These are phyloP conservation scores for Ceratocystis lukuohia DNA, from an alignment of 2,329 filamentous ascomycete genomes.

Conservation along the genomic window DNA sequence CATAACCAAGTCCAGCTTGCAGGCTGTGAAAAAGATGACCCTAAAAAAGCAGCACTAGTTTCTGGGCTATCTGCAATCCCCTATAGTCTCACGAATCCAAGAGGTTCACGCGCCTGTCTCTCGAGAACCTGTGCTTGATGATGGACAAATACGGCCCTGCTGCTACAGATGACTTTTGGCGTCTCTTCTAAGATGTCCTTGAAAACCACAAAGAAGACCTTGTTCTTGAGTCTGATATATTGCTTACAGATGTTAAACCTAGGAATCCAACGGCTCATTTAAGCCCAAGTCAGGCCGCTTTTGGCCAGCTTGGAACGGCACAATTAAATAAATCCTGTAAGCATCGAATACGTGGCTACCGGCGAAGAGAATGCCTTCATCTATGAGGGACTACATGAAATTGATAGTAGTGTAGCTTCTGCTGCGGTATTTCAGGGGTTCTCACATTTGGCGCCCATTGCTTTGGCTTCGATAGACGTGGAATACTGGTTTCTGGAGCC, in stretches of 20 bases:
- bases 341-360: slow-evolving; percentile 30
- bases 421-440: slow-evolving; percentile 50
- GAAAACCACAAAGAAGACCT: slow-evolving; percentile 59
- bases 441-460: slow-evolving; percentile 70
- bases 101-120: slow-evolving; percentile 70
- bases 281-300: slow-evolving; percentile 79
- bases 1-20: slow-evolving; percentile 60
- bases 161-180: slow-evolving; percentile 42
- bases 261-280: slow-evolving; percentile 39
- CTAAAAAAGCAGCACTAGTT: slow-evolving; percentile 22
- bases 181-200: slow-evolving; percentile 55
- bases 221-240: slow-evolving; percentile 65
- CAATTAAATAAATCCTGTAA: slow-evolving; percentile 36
- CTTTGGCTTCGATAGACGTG: slow-evolving; percentile 61
- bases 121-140: slow-evolving; percentile 58
- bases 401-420: slow-evolving; percentile 32
- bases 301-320: slow-evolving; percentile 56
- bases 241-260: slow-evolving; percentile 50
- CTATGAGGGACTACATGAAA: slow-evolving; percentile 35
- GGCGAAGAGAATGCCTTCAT: slow-evolving; percentile 31
- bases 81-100: slow-evolving; percentile 53
- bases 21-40: slow-evolving; percentile 41
- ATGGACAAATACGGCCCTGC: slow-evolving; percentile 39
- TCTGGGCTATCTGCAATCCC: neutral
- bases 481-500: slow-evolving; percentile 56